Percentiles rank a stretch among this genome's conserved stretches.
phyloP scores from a whole-genome alignment of 148 eudicot genomes.

The Cornus kousa region DNA sequence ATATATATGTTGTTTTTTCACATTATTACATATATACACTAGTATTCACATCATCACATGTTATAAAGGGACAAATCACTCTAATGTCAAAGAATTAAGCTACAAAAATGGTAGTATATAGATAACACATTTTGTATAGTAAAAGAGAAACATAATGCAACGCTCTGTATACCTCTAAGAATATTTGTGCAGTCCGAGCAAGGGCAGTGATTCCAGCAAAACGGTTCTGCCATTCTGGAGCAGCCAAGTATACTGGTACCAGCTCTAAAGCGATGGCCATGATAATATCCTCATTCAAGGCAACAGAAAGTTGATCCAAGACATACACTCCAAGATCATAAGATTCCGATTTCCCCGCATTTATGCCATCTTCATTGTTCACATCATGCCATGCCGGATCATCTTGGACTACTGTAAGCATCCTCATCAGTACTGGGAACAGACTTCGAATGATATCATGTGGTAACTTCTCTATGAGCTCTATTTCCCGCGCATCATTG shows the following conservation, averaged over 20 bases:
- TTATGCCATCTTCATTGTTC: slow-evolving; percentile 58
- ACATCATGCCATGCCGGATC: slow-evolving; percentile 79
- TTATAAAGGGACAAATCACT: no score
- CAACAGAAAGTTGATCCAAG: slow-evolving; percentile 66
- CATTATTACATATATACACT: no score
- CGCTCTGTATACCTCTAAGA: slow-evolving; percentile 57
- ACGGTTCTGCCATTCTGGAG: slow-evolving; percentile 90
- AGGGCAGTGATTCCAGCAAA: slow-evolving; percentile 83
- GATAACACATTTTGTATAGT: no score
- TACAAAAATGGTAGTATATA: no score
- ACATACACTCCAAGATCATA: slow-evolving; percentile 80
- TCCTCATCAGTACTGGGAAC: slow-evolving; percentile 66
- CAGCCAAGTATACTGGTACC: slow-evolving; percentile 64
- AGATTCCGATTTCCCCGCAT: slow-evolving; percentile 82
- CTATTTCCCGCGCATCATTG: slow-evolving; percentile 55
- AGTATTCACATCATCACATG: background rate
- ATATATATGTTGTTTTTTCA: no score
- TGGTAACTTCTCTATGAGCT: slow-evolving; percentile 61
- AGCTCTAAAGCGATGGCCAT: slow-evolving; percentile 85
- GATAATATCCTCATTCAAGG: slow-evolving; percentile 77
- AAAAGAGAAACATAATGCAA: no score
- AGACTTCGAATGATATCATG: slow-evolving; percentile 42
- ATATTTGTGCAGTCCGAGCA: slow-evolving; percentile 88
- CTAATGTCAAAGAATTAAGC: no score
- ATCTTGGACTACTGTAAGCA: slow-evolving; percentile 75